Base-by-base conservation (phyloP, 768 basidiomycete species). In the Leccinum boreale region DNA sequence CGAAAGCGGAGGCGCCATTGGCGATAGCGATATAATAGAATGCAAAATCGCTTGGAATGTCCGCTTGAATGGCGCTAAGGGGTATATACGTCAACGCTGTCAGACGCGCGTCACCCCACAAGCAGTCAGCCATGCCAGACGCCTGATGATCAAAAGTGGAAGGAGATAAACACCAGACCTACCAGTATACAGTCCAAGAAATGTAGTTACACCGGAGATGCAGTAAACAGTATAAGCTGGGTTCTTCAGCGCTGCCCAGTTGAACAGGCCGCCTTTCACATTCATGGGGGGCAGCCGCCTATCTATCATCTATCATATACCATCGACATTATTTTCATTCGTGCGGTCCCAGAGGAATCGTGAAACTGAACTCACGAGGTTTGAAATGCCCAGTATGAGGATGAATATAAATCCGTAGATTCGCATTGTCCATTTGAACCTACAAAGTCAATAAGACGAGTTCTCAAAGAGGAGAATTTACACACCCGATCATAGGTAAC, bases 371-470 rank as follows among this genome's bases (percentile, higher is more conserved):
- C 70, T 57, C 52, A 81, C 79, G 48, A 89, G 55, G 68, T 87
- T 89, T n/a, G 82, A 77, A 12, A 81, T 65, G 2, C 79, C 80
- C 4, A 90, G 75, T 1, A 79, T 66, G 14, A 77, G 58, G 1
- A 87, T 60, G 0, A 89, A 67, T 11, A 89, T 81, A 61, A 90
- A 84, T 3, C 83, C 89, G 45, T 89, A 72, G 42, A 86, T 81
- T 17, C 90, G 78, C 78, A 88, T 82, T 0, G 89, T 88, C 90
- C 89, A 92, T 60, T 76, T 75, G 69, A 91, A 92, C 17, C 89
- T 90, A 44, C 14, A 11, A 12, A 19, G 36, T 23, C 4, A 4
- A 29, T 4, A 21, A 58, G 44, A 19, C 47, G 23, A 9, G 19
- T 17, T 8, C 1, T 48, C 14, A 29, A 47, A 15, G 21, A 35